A percentile compares a stretch with the other conserved stretches of the same genome.
Evolutionary conservation across 805 yeast species (phyloP).

Genomic region (Debaryomyces castellii): DNA sequence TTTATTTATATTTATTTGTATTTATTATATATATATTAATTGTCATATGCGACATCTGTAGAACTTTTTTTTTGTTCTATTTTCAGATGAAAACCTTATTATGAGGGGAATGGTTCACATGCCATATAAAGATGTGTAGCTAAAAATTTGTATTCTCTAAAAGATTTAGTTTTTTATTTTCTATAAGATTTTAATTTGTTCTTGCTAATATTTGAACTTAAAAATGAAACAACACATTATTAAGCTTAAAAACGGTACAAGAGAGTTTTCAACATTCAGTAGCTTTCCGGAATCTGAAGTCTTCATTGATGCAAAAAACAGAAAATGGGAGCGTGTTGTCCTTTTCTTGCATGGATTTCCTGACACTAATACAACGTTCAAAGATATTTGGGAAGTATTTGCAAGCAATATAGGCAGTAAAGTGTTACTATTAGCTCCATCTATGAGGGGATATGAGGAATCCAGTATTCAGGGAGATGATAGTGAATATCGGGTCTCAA

Average conservation of each 20-base stretch:
- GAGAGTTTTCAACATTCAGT: conserved; percentile 20
- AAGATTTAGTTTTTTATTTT: too few relatives aligned
- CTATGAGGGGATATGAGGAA: conserved; percentile 37
- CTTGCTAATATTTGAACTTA: conserved; percentile 11
- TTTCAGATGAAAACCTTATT: conserved; percentile 1
- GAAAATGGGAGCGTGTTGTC: conserved; percentile 20
- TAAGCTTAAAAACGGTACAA: conserved; percentile 14
- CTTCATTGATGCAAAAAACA: conserved; percentile 7
- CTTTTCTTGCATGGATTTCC: conserved; percentile 40
- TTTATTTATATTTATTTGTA: too few relatives aligned
- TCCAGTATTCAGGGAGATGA: conserved; percentile 24
- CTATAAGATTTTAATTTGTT: too few relatives aligned
- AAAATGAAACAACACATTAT: conserved; percentile 7
- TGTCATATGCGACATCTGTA: not conserved
- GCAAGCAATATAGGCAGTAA: conserved; percentile 13
- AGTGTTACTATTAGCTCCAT: conserved; percentile 31
- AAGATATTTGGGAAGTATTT: conserved; percentile 21
- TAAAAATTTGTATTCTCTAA: too few relatives aligned
- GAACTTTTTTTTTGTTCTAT: not conserved
- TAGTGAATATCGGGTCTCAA: conserved; percentile 23
- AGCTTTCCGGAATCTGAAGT: conserved; percentile 15
- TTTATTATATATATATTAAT: not conserved
- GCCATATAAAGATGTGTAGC: too few relatives aligned
- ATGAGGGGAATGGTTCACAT: conserved; percentile 22
- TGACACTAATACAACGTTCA: conserved; percentile 31